Evolutionary conservation across 805 yeast species (phyloP).

Genomic region (Wickerhamomyces pijperi): DNA sequence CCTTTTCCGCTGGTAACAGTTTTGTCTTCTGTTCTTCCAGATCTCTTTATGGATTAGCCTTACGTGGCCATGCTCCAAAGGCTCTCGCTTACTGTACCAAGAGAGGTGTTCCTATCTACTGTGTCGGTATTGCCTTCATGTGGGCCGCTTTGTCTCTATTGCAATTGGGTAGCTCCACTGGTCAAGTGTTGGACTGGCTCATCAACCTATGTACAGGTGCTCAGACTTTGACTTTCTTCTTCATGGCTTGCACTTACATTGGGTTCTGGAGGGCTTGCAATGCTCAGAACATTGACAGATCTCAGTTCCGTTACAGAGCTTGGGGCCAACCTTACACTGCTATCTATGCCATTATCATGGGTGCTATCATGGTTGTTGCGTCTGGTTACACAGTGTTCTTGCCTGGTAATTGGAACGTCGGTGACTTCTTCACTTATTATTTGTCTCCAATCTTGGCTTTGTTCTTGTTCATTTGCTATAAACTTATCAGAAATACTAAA

Average conservation of each 20-base stretch:
- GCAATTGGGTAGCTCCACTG: constrained; percentile 48
- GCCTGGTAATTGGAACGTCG: constrained; percentile 57
- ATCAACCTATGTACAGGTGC: constrained; percentile 62
- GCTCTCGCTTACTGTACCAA: constrained; percentile 47
- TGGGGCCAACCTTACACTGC: constrained; percentile 54
- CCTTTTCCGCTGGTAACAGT: constrained; percentile 43
- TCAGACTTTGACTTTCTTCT: constrained; percentile 49
- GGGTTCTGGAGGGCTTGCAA: constrained; percentile 50
- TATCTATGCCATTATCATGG: constrained; percentile 32
- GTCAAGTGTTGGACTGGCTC: constrained; percentile 60
- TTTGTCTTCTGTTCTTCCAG: constrained; percentile 49
- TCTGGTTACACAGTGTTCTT: constrained; percentile 59
- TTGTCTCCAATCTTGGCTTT: constrained; percentile 56
- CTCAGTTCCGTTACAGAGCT: constrained; percentile 35
- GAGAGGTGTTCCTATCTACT: constrained; percentile 59
- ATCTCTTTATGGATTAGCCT: constrained; percentile 41
- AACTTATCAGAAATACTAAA: constrained; percentile 33
- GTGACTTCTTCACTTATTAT: constrained; percentile 57
- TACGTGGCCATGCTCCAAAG: constrained; percentile 49
- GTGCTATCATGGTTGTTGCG: constrained; percentile 44
- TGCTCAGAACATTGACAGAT: constrained; percentile 39
- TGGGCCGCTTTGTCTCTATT: constrained; percentile 59
- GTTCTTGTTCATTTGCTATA: constrained; percentile 36
- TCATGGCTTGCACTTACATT: constrained; percentile 46
- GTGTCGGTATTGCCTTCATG: constrained; percentile 40